Percentiles rank a stretch among this genome's conserved stretches.
These are phyloP conservation scores for Nothophoma quercina DNA, from an alignment of 2,329 filamentous ascomycete genomes.

Conservation along the genomic window DNA sequence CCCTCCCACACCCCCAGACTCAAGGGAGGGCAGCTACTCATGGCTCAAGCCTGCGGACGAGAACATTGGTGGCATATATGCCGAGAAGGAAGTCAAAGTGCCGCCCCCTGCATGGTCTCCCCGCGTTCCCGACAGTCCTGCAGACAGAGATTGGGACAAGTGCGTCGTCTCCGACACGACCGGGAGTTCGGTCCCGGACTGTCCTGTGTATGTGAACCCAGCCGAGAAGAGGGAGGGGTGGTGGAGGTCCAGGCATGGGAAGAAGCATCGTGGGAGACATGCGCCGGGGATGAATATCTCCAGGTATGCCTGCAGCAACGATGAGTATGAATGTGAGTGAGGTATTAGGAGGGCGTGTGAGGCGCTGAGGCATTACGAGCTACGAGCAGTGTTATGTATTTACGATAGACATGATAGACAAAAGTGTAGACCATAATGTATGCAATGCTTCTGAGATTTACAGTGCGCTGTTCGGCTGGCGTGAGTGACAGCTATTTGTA, in stretches of 20 bases:
- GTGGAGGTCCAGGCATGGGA: no score
- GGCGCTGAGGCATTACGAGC: neutral
- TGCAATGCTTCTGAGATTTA: neutral
- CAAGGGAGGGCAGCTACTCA: neutral
- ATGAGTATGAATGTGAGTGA: no score
- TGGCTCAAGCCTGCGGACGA: neutral
- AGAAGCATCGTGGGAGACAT: no score
- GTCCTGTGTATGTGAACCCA: neutral
- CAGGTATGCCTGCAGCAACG: no score
- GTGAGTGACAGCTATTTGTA: no score
- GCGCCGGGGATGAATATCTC: neutral
- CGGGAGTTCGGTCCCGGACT: neutral
- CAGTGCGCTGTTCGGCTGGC: no score
- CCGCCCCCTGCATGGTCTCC: neutral
- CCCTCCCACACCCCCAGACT: slow-evolving; percentile 4
- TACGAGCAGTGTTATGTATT: no score
- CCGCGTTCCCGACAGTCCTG: neutral
- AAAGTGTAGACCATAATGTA: neutral
- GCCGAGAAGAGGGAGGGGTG: neutral
- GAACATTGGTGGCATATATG: no score
- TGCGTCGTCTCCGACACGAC: slow-evolving; percentile 4
- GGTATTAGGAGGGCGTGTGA: neutral
- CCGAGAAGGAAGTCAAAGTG: no score
- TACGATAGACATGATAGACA: neutral
- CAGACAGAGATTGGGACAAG: neutral